Base-by-base conservation (phyloP, 2,329 filamentous ascomycete genomes). In the Monilinia fructigena region DNA sequence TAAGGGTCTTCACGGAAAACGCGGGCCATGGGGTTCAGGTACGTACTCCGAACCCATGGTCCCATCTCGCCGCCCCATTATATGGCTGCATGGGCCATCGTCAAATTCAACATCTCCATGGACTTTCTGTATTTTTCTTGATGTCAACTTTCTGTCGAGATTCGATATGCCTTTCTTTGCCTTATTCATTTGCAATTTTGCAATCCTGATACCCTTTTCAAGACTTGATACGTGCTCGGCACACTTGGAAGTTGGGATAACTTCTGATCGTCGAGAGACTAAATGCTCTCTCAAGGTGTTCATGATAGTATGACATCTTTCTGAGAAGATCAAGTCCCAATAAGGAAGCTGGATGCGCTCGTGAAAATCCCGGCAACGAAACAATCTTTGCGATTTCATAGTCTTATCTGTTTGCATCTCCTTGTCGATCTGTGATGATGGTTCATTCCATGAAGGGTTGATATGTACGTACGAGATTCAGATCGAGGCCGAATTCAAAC, bases 1-100 rank as follows among this genome's bases (percentile, higher is more conserved):
- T 38, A 61, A 61, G 58, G 58, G 45, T 61, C 58, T 50, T 23
- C 45, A 45, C 45, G 58, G 58, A n/a, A 50, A 60, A 38, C 58
- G 58, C 58, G 58, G 58, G n/a, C 45, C 38, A 40, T 52, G 45
- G 45, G 47, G 58, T 28, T 61, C 8, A 12, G 18, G 38, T 61
- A 61, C 28, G 42, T 42, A 50, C 35, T 60, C 18, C 28, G n/a
- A n/a, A 59, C 20, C 12, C 45, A 50, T 40, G 2, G 38, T 40
- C 10, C 40, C 16, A 16, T 61, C 31, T 61, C 45, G 45, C 58
- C 45, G 45, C 58, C 58, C 58, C 45, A 38, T 60, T 50, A 6
- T 14, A 47, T 50, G 45, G 31, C 47, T 38, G 28, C 45, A 50
- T 61, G 31, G 58, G 31, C 28, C 45, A 50, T 50, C n/a, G 47